Evolutionary conservation across 208 protist species (phyloP), one percentile per base, ranked within the genome.

Genomic region (Acanthamoeba quina): DNA sequence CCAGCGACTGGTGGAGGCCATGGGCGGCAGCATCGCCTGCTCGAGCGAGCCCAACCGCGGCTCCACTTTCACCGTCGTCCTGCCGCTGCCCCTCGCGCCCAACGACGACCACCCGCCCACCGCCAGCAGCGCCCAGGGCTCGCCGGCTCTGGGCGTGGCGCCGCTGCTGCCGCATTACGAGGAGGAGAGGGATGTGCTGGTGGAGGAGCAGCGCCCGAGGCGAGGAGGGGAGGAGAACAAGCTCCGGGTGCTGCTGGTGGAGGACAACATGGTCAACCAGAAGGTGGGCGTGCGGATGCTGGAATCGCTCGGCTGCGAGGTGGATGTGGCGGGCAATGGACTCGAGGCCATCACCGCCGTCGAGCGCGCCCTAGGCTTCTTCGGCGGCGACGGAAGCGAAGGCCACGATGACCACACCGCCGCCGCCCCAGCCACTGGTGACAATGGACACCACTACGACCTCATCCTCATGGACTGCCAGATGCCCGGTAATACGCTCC

Each of bases 1-100:
- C 72, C 95, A 95, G 54, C 44, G 96, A 37, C 82, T 96, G 19
- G 92, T 94, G 29, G 41, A 70, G 9, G 62, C 26, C 62, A 70
- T 70, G 62, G n/a, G 24, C 62, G 62, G 74, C 10, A 52, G 44
- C 41, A 11, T 82, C 26, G 15, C 41, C 13, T 44, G 34, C 24
- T 37, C 34, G 29, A 56, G 41, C 74, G 29, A 44, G 13, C 74
- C 74, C 44, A n/a, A 52, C n/a, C 21, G 24, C 24, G 74, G 74
- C 21, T 70, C 62, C 1, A 70, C 24, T 1, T 70, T 70, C 26
- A 34, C 62, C 29, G 24, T 31, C 29, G 29, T 34, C 62, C 21
- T 70, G 15, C 62, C 62, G 21, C 21, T 70, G 2, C 62, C 62
- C 62, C 10, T 21, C 62, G 62, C 24, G 52, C 52, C 52, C 15